These are phyloP conservation scores for Benincasa hispida DNA, from an alignment of 306 rosid genomes.

Conservation along the genomic window DNA sequence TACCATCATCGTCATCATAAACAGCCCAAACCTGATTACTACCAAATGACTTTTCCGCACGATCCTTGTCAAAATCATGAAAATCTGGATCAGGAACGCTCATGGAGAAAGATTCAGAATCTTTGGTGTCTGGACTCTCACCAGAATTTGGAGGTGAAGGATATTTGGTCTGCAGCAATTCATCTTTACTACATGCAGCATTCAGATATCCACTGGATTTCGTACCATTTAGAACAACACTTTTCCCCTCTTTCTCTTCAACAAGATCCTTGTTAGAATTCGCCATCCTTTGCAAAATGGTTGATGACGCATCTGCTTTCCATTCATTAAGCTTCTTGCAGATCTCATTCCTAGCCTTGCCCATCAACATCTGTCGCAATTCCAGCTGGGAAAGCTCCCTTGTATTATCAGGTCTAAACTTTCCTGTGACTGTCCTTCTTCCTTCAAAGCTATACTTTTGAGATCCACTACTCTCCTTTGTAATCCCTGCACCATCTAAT, in stretches of 20 bases:
- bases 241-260: slow-evolving; percentile 21
- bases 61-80: slow-evolving; percentile 76
- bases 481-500: slow-evolving; percentile 20
- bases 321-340: slow-evolving; percentile 37
- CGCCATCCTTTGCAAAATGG: slow-evolving; percentile 15
- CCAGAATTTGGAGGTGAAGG: slow-evolving; percentile 17
- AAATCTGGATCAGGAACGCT: slow-evolving; percentile 83
- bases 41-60: slow-evolving; percentile 57
- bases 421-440: slow-evolving; percentile 27
- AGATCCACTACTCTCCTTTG: slow-evolving; percentile 21
- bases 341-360: slow-evolving; percentile 44
- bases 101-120: slow-evolving; percentile 33
- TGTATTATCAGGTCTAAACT: slow-evolving; percentile 11
- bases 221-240: slow-evolving; percentile 11
- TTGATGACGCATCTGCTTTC: slow-evolving; percentile 16
- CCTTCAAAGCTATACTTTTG: slow-evolving; percentile 23
- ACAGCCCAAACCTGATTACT: slow-evolving; percentile 80
- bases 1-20: slow-evolving; percentile 83
- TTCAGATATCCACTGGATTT: slow-evolving; percentile 12
- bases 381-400: slow-evolving; percentile 32
- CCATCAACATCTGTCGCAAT: slow-evolving; percentile 30
- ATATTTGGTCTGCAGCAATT: neutral
- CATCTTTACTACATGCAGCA: slow-evolving; percentile 17
- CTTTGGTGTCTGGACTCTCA: slow-evolving; percentile 12
- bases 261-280: slow-evolving; percentile 12